phyloP scores from a whole-genome alignment of 768 basidiomycete genomes.

The Psilocybe subaeruginosa region DNA sequence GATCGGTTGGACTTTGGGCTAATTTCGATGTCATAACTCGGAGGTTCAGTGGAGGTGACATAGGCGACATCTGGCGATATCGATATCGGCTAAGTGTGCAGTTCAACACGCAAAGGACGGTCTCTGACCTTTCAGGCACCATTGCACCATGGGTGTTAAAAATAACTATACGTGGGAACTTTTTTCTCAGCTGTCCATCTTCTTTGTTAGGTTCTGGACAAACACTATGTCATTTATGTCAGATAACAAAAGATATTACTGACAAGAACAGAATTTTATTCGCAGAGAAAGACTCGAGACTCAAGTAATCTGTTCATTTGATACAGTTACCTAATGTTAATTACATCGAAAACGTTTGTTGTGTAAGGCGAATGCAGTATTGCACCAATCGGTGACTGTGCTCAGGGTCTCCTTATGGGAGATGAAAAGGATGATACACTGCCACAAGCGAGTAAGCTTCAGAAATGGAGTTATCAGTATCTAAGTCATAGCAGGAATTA shows the following conservation, averaged over 20 bases:
- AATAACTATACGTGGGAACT: conserved; percentile 9
- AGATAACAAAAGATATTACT: neutral
- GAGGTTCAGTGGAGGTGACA: conserved; percentile 23
- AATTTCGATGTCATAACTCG: conserved; percentile 16
- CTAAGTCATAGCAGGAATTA: neutral
- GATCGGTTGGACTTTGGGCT: conserved; percentile 12
- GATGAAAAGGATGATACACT: neutral
- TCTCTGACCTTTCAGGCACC: conserved; percentile 12
- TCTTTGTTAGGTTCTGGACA: neutral
- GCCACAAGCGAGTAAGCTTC: neutral
- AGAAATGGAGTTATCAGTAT: conserved; percentile 1
- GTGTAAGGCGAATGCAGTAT: neutral
- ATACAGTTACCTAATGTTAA: neutral
- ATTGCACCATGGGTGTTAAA: conserved; percentile 1
- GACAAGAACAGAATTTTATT: neutral
- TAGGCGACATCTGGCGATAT: conserved; percentile 14
- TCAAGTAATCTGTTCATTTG: neutral
- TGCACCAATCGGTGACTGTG: neutral
- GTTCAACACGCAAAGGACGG: conserved; percentile 11
- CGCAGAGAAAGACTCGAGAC: too few species aligned
- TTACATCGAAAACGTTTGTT: neutral
- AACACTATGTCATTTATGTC: neutral
- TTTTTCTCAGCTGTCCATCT: neutral
- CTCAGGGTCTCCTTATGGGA: neutral
- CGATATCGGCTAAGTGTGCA: conserved; percentile 12